Evolutionary conservation across 176 grass and related monocot species (phyloP), one percentile per base, ranked within the genome.

Genomic region (Triticum turgidum): DNA sequence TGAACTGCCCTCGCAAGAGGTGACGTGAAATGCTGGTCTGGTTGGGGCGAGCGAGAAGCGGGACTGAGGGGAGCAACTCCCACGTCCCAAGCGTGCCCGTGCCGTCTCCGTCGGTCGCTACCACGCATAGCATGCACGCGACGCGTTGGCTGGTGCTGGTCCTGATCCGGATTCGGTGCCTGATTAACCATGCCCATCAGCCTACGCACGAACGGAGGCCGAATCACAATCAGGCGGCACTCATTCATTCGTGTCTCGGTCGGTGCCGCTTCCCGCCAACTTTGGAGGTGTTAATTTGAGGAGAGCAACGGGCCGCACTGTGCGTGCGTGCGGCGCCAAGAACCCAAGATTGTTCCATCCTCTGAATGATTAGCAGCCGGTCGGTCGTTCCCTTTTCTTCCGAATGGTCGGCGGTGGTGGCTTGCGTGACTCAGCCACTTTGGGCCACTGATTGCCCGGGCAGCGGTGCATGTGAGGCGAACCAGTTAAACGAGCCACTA

Each of bases 261-360:
- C 17, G 81, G 49, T 81, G 29, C 66, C 21, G 41, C 59, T 9
- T 4, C 5, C 18, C n/a, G 24, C 74, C 87, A 80, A 84, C 75
- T 89, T 84, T 89, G 87, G 87, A 84, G 81, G 66, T 29, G 65
- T 89, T 89, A 42, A 89, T 80, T 76, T 1, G 38, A n/a, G 17
- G 80, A 61, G 78, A 80, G 69, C 27, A 18, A 15, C 22, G 3
- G 44, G 44, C 11, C 10, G 2, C 44, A 56, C 29, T 30, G 29
- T 30, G 1, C 3, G 17, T 7, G 30, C 21, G 30, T 9, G 76
- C 73, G 47, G 29, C 29, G 73, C 14, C 24, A 29, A 8, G 15
- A 52, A 17, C 5, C 7, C 24, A 29, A 8, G 15, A 52, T 52
- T 52, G 4, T 52, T 52, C 14, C 0, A 4, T 52, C 49, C 15